Evolutionary conservation across 495 filamentous ascomycete genomes (phyloP).

Genomic region (Apodospora peruviana): DNA sequence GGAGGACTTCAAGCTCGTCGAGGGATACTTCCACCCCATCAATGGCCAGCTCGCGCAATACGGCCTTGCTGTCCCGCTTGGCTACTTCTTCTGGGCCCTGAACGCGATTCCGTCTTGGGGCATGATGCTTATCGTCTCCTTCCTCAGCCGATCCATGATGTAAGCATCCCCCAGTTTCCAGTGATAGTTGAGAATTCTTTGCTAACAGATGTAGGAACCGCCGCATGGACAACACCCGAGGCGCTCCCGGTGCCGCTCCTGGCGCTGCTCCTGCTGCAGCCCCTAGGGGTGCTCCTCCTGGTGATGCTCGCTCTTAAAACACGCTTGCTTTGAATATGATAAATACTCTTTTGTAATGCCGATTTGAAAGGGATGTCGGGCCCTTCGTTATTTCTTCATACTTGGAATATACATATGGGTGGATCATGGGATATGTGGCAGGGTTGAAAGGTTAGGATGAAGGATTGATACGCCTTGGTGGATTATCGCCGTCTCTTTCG

Average conservation of each 20-base stretch:
- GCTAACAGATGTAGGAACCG: conserved; percentile 20
- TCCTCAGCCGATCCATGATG: conserved; percentile 81
- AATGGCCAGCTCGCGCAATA: conserved; percentile 64
- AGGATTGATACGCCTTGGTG: no score
- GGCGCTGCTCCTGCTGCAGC: conserved; percentile 20
- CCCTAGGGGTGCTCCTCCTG: conserved; percentile 18
- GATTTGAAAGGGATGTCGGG: no score
- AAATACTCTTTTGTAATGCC: no score
- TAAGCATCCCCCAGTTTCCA: conserved; percentile 43
- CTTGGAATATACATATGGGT: no score
- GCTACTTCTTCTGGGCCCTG: conserved; percentile 69
- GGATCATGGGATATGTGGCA: no score
- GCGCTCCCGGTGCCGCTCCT: background rate
- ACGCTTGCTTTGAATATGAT: no score
- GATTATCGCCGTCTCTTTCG: no score
- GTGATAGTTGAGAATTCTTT: background rate
- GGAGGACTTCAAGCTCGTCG: conserved; percentile 52
- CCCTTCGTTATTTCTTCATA: no score
- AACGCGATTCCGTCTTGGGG: conserved; percentile 52
- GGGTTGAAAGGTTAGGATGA: no score
- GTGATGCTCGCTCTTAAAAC: conserved; percentile 19
- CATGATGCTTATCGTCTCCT: conserved; percentile 75
- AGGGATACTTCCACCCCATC: conserved; percentile 76
- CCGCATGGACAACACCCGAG: conserved; percentile 7
- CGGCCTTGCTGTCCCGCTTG: conserved; percentile 58